phyloP scores from a whole-genome alignment of 2,329 filamentous ascomycete genomes.

The Dactylellina sp. region DNA sequence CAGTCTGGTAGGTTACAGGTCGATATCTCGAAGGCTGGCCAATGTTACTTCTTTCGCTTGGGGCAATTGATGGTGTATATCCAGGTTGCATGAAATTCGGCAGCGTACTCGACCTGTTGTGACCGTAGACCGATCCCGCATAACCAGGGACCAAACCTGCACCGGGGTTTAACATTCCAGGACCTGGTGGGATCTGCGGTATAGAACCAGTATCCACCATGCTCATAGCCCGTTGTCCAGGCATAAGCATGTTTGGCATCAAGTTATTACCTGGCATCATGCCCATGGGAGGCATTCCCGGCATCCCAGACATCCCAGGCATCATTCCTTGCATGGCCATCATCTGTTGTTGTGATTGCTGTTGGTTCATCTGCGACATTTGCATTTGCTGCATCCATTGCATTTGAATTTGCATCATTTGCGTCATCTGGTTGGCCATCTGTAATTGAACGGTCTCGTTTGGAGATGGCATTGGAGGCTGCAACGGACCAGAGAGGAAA shows the following conservation, averaged over 20 bases:
- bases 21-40: slow-evolving; percentile 90
- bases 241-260: slow-evolving; percentile 62
- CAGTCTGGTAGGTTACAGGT: slow-evolving; percentile 76
- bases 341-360: slow-evolving; percentile 59
- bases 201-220: slow-evolving; percentile 81
- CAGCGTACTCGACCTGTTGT: slow-evolving; percentile 58
- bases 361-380: slow-evolving; percentile 61
- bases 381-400: slow-evolving; percentile 79
- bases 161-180: slow-evolving; percentile 41
- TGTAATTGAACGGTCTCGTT: slow-evolving; percentile 81
- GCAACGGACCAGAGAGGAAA: slow-evolving; percentile 13
- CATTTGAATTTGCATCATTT: slow-evolving; percentile 95
- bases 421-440: slow-evolving; percentile 84
- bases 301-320: slow-evolving; percentile 62
- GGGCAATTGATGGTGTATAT: slow-evolving; percentile 91
- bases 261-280: slow-evolving; percentile 59
- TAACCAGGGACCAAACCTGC: slow-evolving; percentile 63
- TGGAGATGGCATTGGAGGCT: slow-evolving; percentile 67
- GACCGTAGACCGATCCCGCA: slow-evolving; percentile 67
- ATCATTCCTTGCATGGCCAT: slow-evolving; percentile 60
- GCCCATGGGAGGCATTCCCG: slow-evolving; percentile 61
- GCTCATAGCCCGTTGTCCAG: slow-evolving; percentile 77
- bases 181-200: slow-evolving; percentile 64
- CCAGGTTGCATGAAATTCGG: slow-evolving; percentile 63
- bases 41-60: slow-evolving; percentile 93